Percentiles rank a stretch among this genome's conserved stretches.
phyloP scores from a whole-genome alignment of 2,329 filamentous ascomycete genomes.

The Zarea fungicola region DNA sequence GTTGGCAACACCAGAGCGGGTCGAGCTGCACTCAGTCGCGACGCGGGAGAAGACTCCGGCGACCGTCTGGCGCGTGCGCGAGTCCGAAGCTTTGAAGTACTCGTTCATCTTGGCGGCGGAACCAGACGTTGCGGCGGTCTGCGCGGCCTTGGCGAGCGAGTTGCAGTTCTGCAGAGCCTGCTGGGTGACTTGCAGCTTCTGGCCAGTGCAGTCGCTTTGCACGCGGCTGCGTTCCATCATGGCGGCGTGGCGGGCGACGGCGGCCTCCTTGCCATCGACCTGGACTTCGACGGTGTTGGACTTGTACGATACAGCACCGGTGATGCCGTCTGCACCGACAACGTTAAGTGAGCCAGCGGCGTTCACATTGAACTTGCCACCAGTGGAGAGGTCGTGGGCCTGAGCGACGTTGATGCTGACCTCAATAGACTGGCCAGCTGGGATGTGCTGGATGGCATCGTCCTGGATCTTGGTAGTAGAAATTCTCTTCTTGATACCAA shows the following conservation, averaged over 20 bases:
- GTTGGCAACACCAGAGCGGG: slow-evolving; percentile 39
- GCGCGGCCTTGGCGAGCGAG: slow-evolving; percentile 37
- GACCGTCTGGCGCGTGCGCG: slow-evolving; percentile 39
- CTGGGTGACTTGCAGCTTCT: slow-evolving; percentile 33
- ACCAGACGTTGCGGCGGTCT: slow-evolving; percentile 35
- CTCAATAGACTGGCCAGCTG: slow-evolving; percentile 39
- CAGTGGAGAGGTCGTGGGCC: slow-evolving; percentile 41
- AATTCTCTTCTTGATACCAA: slow-evolving; percentile 45
- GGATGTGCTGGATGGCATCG: slow-evolving; percentile 42
- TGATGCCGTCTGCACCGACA: slow-evolving; percentile 43
- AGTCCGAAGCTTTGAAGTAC: slow-evolving; percentile 52
- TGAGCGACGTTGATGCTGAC: slow-evolving; percentile 46
- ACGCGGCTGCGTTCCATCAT: slow-evolving; percentile 41
- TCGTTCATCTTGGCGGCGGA: slow-evolving; percentile 44
- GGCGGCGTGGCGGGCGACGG: slow-evolving; percentile 40
- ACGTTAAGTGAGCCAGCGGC: slow-evolving; percentile 49
- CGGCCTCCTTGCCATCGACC: slow-evolving; percentile 52
- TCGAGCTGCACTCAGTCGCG: slow-evolving; percentile 49
- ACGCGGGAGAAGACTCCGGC: slow-evolving; percentile 46
- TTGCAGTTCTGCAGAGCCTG: slow-evolving; percentile 47
- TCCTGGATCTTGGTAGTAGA: slow-evolving; percentile 34
- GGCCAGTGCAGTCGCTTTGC: slow-evolving; percentile 46
- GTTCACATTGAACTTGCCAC: slow-evolving; percentile 48
- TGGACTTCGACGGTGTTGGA: slow-evolving; percentile 52
- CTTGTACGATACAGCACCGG: slow-evolving; percentile 45